A percentile compares a stretch with the other conserved stretches of the same genome.
Evolutionary conservation across 2,329 filamentous ascomycete species (phyloP).

Genomic region (Sclerotinia trifoliorum): DNA sequence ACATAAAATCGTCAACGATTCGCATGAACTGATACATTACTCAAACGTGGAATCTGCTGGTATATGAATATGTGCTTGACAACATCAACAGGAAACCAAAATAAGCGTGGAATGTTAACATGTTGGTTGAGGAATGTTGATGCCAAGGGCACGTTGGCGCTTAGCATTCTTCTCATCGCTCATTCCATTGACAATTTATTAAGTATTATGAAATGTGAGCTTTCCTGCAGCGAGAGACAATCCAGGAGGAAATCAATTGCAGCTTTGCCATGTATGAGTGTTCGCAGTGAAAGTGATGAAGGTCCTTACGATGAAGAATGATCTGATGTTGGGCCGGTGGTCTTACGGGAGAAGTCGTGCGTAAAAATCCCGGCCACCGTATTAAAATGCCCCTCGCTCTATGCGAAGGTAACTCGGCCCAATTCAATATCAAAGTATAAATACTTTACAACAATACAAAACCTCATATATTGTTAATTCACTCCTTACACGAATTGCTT

Average conservation of each 20-base stretch:
- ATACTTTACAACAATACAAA: neutral
- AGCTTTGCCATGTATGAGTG: neutral
- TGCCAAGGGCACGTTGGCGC: neutral
- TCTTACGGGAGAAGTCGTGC: neutral
- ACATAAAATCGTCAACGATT: conserved; percentile 19
- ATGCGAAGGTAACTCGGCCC: too few relatives aligned
- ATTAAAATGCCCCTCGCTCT: neutral
- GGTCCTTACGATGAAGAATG: neutral
- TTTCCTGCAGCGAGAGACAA: neutral
- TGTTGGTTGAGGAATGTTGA: conserved; percentile 9
- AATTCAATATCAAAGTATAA: too few relatives aligned
- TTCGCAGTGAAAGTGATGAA: neutral
- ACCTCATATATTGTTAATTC: neutral
- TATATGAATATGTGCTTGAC: conserved; percentile 2
- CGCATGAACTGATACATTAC: neutral
- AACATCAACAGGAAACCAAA: neutral
- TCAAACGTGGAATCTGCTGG: neutral
- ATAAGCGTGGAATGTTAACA: conserved; percentile 15
- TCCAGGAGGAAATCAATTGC: neutral
- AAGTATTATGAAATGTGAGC: neutral
- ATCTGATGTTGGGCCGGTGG: neutral
- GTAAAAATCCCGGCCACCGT: conserved; percentile 12
- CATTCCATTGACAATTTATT: neutral
- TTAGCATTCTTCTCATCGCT: neutral
- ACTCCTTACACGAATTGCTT: neutral